Evolutionary conservation across 306 rosid genomes (phyloP).

Genomic region (Quercus cerris): DNA sequence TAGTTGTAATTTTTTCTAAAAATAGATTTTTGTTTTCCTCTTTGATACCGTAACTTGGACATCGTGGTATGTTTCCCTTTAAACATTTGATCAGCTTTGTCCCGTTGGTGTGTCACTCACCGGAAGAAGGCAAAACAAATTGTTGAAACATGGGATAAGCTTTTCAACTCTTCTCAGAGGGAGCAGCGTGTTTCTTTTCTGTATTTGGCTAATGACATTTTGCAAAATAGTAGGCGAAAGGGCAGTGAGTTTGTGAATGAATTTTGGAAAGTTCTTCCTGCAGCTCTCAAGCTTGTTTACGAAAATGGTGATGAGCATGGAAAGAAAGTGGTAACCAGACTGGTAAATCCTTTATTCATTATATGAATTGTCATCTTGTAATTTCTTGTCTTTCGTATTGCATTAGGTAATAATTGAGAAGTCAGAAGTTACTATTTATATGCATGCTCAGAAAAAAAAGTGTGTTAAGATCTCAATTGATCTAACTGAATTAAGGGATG

Average conservation of each 20-base stretch:
- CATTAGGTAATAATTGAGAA: constrained; percentile 7
- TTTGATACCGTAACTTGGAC: constrained; percentile 3
- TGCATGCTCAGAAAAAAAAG: neutral
- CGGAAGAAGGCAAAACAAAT: constrained; percentile 75
- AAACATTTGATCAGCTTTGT: constrained; percentile 60
- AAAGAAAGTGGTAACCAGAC: constrained; percentile 64
- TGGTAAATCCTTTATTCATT: constrained; percentile 46
- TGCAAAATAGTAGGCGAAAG: constrained; percentile 89
- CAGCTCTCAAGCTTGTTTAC: constrained; percentile 63
- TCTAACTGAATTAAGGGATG: no score
- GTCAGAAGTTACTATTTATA: neutral
- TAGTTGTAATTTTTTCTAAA: neutral
- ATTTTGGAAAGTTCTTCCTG: constrained; percentile 92
- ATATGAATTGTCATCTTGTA: constrained; percentile 1
- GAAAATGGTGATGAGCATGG: constrained; percentile 61
- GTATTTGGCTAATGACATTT: constrained; percentile 83
- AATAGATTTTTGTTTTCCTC: neutral
- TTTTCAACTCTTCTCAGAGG: constrained; percentile 71
- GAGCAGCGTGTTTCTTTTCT: constrained; percentile 73
- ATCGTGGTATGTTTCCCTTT: constrained; percentile 39
- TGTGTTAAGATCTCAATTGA: no score
- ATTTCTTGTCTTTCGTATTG: constrained; percentile 4
- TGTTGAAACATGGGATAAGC: constrained; percentile 86
- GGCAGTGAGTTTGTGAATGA: constrained; percentile 92
- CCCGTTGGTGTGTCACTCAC: constrained; percentile 79